Conservation (phyloP, 1,284 basidiomycete species). For the Chiua sp. region DNA sequence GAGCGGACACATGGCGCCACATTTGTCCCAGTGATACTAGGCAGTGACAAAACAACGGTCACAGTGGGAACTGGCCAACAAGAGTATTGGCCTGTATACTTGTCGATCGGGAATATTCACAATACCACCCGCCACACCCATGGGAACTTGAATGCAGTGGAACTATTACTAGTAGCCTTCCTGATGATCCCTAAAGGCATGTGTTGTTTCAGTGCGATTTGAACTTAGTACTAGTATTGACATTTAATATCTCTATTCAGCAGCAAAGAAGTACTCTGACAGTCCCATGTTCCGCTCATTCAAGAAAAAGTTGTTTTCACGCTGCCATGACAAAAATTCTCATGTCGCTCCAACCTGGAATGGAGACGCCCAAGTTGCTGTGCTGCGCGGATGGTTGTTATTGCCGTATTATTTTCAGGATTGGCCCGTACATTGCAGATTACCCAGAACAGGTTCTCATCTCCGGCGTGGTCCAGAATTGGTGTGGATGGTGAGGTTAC, state of each 20-base stretch:
- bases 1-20: not conserved
- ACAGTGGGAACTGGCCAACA: slow-evolving; percentile 8
- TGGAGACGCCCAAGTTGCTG: slow-evolving; percentile 15
- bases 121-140: slow-evolving; percentile 10
- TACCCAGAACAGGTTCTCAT: slow-evolving; percentile 26
- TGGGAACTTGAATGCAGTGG: not conserved
- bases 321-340: slow-evolving; percentile 15
- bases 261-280: not conserved
- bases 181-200: slow-evolving; percentile 17
- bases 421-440: slow-evolving; percentile 27
- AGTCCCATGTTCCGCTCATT: slow-evolving; percentile 14
- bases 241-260: not conserved
- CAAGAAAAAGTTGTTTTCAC: slow-evolving; percentile 20
- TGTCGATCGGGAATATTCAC: slow-evolving; percentile 19
- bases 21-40: slow-evolving; percentile 14
- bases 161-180: slow-evolving; percentile 8
- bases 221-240: not conserved
- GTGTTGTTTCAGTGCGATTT: not conserved
- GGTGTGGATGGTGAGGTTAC: slow-evolving; percentile 24
- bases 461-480: slow-evolving; percentile 21
- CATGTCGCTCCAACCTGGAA: slow-evolving; percentile 5
- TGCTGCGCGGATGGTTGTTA: slow-evolving; percentile 18
- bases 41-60: slow-evolving; percentile 17
- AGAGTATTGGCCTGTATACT: slow-evolving; percentile 19
- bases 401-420: slow-evolving; percentile 4